phyloP scores from a whole-genome alignment of 2,329 filamentous ascomycete genomes.

The Fusarium buharicum region DNA sequence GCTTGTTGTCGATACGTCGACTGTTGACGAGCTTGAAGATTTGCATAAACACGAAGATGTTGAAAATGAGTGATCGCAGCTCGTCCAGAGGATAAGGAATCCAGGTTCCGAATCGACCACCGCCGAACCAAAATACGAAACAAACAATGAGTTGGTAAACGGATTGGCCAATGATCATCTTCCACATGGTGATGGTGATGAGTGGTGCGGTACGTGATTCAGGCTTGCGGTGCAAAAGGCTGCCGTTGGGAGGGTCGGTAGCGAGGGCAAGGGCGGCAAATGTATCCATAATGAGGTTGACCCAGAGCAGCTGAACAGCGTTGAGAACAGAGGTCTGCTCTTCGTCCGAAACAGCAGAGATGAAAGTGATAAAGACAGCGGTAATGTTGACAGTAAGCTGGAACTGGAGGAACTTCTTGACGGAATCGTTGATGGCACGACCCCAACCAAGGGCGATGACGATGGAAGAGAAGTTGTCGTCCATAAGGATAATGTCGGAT shows the following conservation, averaged over 20 bases:
- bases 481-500: slow-evolving; percentile 72
- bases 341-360: slow-evolving; percentile 66
- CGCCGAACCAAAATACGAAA: slow-evolving; percentile 69
- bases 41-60: slow-evolving; percentile 77
- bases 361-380: slow-evolving; percentile 71
- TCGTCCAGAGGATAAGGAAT: slow-evolving; percentile 61
- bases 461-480: slow-evolving; percentile 74
- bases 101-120: slow-evolving; percentile 54
- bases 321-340: slow-evolving; percentile 69
- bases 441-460: slow-evolving; percentile 75
- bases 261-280: slow-evolving; percentile 72
- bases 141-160: slow-evolving; percentile 69
- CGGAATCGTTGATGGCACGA: slow-evolving; percentile 72
- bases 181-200: slow-evolving; percentile 77
- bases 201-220: slow-evolving; percentile 73
- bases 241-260: slow-evolving; percentile 69
- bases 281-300: slow-evolving; percentile 76
- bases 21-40: slow-evolving; percentile 76
- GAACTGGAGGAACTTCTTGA: slow-evolving; percentile 75
- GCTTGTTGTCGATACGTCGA: slow-evolving; percentile 79
- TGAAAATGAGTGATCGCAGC: slow-evolving; percentile 68
- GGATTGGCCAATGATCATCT: slow-evolving; percentile 71
- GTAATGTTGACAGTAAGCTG: slow-evolving; percentile 77
- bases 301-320: slow-evolving; percentile 74
- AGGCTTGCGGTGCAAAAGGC: slow-evolving; percentile 64